Conservation (phyloP, 2,329 filamentous ascomycete genomes). For the Colletotrichum paranaense region DNA sequence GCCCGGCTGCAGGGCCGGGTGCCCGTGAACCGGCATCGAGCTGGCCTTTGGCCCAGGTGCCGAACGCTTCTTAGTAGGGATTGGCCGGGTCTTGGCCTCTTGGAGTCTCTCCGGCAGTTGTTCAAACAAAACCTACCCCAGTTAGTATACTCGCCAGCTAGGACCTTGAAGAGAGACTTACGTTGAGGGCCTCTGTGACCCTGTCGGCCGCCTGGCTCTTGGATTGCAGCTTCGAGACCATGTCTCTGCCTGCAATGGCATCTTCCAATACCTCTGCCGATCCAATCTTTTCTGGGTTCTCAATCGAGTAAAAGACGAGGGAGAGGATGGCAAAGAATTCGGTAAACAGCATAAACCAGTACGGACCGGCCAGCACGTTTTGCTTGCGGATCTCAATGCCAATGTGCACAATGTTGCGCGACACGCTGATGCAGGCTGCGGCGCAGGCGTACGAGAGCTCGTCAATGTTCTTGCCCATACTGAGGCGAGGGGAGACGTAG, state of each 20-base stretch:
- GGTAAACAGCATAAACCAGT: conserved; percentile 89
- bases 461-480: conserved; percentile 70
- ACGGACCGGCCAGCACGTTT: conserved; percentile 80
- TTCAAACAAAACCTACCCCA: conserved; percentile 79
- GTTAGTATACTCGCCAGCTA: not conserved
- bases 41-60: conserved; percentile 58
- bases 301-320: conserved; percentile 81
- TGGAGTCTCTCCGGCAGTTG: conserved; percentile 81
- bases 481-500: conserved; percentile 77
- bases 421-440: conserved; percentile 70
- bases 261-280: conserved; percentile 86
- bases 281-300: conserved; percentile 81
- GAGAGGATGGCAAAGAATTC: conserved; percentile 86
- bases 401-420: conserved; percentile 82
- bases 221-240: conserved; percentile 81
- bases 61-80: conserved; percentile 66
- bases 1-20: conserved; percentile 44
- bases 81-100: conserved; percentile 52
- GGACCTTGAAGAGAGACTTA: conserved; percentile 54
- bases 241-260: conserved; percentile 85
- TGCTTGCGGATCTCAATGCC: conserved; percentile 81
- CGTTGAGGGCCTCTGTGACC: conserved; percentile 81
- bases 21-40: conserved; percentile 42
- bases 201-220: conserved; percentile 90
- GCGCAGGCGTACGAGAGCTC: conserved; percentile 83